These are phyloP conservation scores for Polychytrium aggregatum DNA, from an alignment of 192 early-diverging fungal genomes.

Conservation along the genomic window DNA sequence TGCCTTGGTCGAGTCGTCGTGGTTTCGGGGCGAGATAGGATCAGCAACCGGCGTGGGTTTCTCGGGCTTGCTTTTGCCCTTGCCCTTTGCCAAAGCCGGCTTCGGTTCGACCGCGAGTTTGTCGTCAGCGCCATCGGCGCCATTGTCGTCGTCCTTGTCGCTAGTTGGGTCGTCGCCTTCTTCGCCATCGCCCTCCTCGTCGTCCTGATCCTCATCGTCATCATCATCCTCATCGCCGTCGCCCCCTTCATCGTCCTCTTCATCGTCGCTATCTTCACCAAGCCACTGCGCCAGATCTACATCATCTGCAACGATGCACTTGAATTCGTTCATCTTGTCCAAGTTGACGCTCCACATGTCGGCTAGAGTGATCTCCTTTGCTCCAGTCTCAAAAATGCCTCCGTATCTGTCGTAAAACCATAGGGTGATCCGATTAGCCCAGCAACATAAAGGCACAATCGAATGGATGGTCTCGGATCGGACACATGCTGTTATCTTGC, in stretches of 20 bases:
- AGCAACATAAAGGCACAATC: no score
- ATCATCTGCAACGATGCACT: slow-evolving; percentile 29
- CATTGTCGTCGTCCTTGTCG: not conserved
- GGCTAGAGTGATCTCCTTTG: slow-evolving; percentile 46
- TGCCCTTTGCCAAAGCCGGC: no score
- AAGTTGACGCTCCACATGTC: slow-evolving; percentile 53
- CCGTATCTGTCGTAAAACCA: slow-evolving; percentile 23
- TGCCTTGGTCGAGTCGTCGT: no score
- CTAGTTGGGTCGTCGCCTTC: slow-evolving; percentile 3
- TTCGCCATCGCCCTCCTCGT: slow-evolving; percentile 29
- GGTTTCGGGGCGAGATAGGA: no score
- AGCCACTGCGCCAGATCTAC: slow-evolving; percentile 30
- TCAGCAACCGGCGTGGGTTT: no score
- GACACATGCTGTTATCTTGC: no score
- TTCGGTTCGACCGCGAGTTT: no score
- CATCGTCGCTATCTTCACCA: slow-evolving; percentile 37
- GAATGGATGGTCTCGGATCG: no score
- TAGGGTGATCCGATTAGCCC: no score
- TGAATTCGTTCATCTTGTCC: slow-evolving; percentile 54
- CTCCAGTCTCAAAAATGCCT: slow-evolving; percentile 51
- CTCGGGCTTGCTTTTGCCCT: no score
- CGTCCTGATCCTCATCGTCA: slow-evolving; percentile 27
- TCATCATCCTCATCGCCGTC: slow-evolving; percentile 39
- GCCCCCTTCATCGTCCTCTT: slow-evolving; percentile 30
- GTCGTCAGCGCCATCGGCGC: no score